Evolutionary conservation across 495 filamentous ascomycete species (phyloP), one percentile per base, ranked within the genome.

Genomic region (Penicillium canariense): DNA sequence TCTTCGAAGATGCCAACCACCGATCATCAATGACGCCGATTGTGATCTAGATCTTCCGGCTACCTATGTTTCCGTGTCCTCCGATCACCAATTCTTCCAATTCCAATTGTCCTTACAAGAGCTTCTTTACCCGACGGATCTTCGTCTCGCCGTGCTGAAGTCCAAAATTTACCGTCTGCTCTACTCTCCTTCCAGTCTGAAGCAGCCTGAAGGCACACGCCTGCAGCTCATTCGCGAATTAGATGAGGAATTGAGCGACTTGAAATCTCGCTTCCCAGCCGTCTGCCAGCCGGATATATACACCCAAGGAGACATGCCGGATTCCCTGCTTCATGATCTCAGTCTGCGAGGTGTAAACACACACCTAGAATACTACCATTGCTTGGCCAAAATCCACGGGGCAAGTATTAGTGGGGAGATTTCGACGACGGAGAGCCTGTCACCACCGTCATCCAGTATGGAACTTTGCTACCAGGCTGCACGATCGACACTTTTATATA

Each of bases 11-110:
- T 51, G 49, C 7, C 54, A 60, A 22, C 59, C 65, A 14, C 67
- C 68, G 1, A 27, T 61, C 11, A 59, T 71, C 10, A 60, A 63
- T 11, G 67, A 68, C 15, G 51, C 52, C 18, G 58, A 67, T 27
- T 70, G 67, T 27, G 69, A 71, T 30, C 26, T 46, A 18, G 43
- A 46, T 46, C 43, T 46, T 6, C 43, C 43, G 11, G 14, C 26
- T 3, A 46, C 23, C 15, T 46, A 46, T 23, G 43, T 46, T 14
- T 46, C 43, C 43, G n/a, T 46, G 7, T 25, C 25, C 25, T 46
- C 43, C 43, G 43, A 46, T 30, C 43, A 30, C 43, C 43, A 46
- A 46, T 46, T 46, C 26, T 46, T 46, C 25, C 25, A 46, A 12
- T 46, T n/a, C 25, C 43, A 20, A 6, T n/a, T 46, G 1, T 46